A percentile compares a stretch with the other conserved stretches of the same genome.
Conservation (phyloP, 768 basidiomycete genomes). For the Amanita rimosa region DNA sequence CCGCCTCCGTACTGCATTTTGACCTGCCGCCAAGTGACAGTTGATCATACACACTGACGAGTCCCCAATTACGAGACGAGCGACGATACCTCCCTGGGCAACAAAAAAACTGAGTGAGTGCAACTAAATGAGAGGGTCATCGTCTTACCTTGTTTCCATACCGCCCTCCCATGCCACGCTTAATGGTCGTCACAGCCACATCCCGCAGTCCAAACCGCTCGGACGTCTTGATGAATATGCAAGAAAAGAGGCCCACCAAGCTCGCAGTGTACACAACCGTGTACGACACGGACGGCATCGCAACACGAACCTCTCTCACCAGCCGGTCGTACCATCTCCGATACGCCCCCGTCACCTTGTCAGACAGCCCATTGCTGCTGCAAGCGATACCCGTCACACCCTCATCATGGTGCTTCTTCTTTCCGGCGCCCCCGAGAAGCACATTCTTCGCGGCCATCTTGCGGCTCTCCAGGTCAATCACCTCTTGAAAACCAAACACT, state of each 20-base stretch:
- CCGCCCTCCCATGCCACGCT: conserved; percentile 84
- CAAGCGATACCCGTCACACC: conserved; percentile 1
- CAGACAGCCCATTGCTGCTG: conserved; percentile 38
- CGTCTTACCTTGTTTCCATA: conserved; percentile 87
- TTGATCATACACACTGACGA: conserved; percentile 93
- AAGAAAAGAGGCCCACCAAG: conserved; percentile 80
- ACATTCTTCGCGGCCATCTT: conserved; percentile 91
- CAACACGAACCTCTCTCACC: conserved; percentile 54
- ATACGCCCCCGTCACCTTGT: conserved; percentile 81
- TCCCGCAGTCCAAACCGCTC: conserved; percentile 54
- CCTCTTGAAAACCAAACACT: conserved; percentile 90
- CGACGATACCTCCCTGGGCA: conserved; percentile 77
- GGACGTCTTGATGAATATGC: conserved; percentile 60
- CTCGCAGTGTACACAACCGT: conserved; percentile 75
- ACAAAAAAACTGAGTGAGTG: background rate
- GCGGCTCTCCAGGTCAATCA: conserved; percentile 90
- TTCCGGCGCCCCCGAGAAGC: conserved; percentile 49
- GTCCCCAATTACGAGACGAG: conserved; percentile 83
- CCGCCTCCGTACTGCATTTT: conserved; percentile 67
- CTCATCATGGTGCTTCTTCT: conserved; percentile 39
- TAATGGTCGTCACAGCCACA: conserved; percentile 69
- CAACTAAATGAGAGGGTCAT: background rate
- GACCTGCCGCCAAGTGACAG: conserved; percentile 95
- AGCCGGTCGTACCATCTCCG: conserved; percentile 84
- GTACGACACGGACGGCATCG: conserved; percentile 73